phyloP scores from a whole-genome alignment of 352 stramenopile species.

The Pythium sukuiense region DNA sequence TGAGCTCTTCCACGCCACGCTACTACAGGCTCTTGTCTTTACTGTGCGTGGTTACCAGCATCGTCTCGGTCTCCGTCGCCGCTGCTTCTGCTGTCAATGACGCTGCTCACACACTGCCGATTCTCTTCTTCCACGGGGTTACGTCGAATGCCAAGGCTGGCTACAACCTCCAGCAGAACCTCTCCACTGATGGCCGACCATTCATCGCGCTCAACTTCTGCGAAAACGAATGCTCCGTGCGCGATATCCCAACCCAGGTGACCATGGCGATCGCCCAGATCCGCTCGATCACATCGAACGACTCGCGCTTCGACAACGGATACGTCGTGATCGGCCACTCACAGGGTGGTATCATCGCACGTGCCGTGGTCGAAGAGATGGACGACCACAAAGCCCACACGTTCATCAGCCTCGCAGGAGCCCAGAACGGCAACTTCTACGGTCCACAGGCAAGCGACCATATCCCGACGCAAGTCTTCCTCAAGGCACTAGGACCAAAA shows the following conservation, averaged over 20 bases:
- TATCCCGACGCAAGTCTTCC: conserved; percentile 31
- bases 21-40: no score
- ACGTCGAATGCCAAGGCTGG: conserved; percentile 33
- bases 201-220: conserved; percentile 47
- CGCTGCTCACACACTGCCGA: conserved; percentile 27
- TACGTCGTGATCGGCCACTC: conserved; percentile 57
- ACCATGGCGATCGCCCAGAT: conserved; percentile 48
- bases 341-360: conserved; percentile 40
- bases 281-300: conserved; percentile 31
- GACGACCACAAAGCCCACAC: conserved; percentile 49
- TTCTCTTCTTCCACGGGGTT: conserved; percentile 58
- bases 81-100: background rate
- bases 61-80: background rate
- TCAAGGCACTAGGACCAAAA: conserved; percentile 32
- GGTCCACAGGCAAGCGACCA: conserved; percentile 32
- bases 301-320: conserved; percentile 36
- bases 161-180: conserved; percentile 32
- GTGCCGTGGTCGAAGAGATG: conserved; percentile 55
- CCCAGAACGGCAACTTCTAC: conserved; percentile 57
- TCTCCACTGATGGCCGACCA: conserved; percentile 29
- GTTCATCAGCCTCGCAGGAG: conserved; percentile 46
- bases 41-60: background rate
- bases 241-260: conserved; percentile 37
- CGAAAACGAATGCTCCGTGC: conserved; percentile 35
- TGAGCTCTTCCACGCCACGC: no score